A percentile compares a stretch with the other conserved stretches of the same genome.
Conservation (phyloP, 352 stramenopile species). For the Globisporangium nagaii region DNA sequence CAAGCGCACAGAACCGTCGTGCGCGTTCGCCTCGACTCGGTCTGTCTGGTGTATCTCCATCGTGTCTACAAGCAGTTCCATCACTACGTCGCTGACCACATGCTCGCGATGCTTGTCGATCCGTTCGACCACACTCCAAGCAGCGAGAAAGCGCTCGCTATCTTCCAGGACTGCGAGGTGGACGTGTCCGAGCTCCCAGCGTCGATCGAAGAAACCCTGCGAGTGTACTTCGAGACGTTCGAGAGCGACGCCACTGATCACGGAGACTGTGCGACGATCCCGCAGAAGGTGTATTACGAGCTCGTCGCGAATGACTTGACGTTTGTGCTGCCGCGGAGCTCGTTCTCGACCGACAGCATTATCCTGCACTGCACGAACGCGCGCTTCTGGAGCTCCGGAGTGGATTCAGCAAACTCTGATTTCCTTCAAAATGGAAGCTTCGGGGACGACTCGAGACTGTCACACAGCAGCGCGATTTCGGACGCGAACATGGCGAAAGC, state of each 20-base stretch:
- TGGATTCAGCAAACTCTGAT: constrained; percentile 54
- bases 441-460: constrained; percentile 45
- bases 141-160: constrained; percentile 16
- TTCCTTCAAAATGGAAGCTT: constrained; percentile 79
- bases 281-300: constrained; percentile 38
- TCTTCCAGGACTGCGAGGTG: constrained; percentile 33
- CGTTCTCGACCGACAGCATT: constrained; percentile 72
- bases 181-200: constrained; percentile 30
- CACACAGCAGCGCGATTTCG: constrained; percentile 27
- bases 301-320: constrained; percentile 76
- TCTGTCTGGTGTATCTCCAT: constrained; percentile 80
- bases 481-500: constrained; percentile 42
- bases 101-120: constrained; percentile 22
- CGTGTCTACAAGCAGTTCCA: constrained; percentile 85
- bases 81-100: constrained; percentile 64
- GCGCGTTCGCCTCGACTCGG: constrained; percentile 65
- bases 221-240: constrained; percentile 26
- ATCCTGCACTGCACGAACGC: constrained; percentile 72
- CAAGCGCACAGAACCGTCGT: constrained; percentile 19
- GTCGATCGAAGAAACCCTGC: constrained; percentile 27
- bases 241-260: constrained; percentile 8
- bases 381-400: constrained; percentile 62
- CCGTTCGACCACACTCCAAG: constrained; percentile 25
- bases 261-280: neutral
- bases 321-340: constrained; percentile 73